Base-by-base conservation (phyloP, 1,284 basidiomycete genomes). In the Apiotrichum mycotoxinovorans region DNA sequence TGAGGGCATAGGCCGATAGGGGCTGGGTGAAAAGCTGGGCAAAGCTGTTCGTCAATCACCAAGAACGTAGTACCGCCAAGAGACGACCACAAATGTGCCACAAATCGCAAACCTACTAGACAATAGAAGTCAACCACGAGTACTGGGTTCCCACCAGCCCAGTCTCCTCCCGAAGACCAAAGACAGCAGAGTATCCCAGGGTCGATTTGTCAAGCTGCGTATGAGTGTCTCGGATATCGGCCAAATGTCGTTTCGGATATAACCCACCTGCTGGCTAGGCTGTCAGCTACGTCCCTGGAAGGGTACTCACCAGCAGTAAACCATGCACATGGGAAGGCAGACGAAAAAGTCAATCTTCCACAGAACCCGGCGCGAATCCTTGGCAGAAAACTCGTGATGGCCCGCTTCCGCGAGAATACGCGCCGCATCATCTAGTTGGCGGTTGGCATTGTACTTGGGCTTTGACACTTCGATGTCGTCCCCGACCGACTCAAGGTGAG, bases 151-250 rank as follows among this genome's bases (percentile, higher is more conserved):
- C 66, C 5, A 48, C 23, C 20, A 68, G 49, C 37, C 51, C 40
- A 12, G 66, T 60, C 22, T 50, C 55, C 35, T 56, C 56, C 25
- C 48, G 51, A 8, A 58, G 52, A 43, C 53, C 48, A 57, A 77
- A 76, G n/a, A 76, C 70, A 33, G 75, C 73, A 22, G 75, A 68
- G 57, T 71, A 75, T 4, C 68, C 69, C 12, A 75, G 65, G 17
- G 68, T 64, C 1, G 68, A 67, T 54, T 77, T 77, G 67, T 77
- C 75, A 22, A 75, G 58, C 63, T 71, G 58, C 5, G 20, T 18
- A n/a, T 38, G 15, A 27, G 26, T 14, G 2, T 15, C 22, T 1
- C 14, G 22, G 3, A 7, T 30, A 30, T 30, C 30, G 12, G 7
- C 5, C 30, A 5, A 30, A 30, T n/a, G n/a, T 4, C 30, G 72